Evolutionary conservation across 1,139 yeast genomes (phyloP).

Genomic region (Lodderomyces jiufengensis): DNA sequence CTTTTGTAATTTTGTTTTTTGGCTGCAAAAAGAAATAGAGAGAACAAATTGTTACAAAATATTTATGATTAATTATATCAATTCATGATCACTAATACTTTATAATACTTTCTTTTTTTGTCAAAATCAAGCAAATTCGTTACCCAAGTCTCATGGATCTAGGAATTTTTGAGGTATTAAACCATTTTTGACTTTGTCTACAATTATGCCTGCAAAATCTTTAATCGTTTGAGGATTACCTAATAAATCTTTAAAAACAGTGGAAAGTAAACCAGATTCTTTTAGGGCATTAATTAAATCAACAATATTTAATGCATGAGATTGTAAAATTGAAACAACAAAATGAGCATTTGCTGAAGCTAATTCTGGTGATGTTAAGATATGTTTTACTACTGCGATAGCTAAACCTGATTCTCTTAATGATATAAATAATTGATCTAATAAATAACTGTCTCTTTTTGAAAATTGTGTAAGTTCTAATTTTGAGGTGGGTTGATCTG

Average conservation of each 20-base stretch:
- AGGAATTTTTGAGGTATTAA: conserved; percentile 15
- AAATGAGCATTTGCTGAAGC: conserved; percentile 27
- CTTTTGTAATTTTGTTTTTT: too few relatives aligned
- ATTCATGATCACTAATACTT: too few relatives aligned
- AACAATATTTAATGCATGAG: conserved; percentile 22
- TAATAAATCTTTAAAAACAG: conserved; percentile 20
- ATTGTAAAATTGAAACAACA: conserved; percentile 21
- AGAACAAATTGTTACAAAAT: background rate
- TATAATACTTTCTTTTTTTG: too few relatives aligned
- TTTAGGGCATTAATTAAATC: conserved; percentile 23
- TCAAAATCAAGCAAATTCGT: too few relatives aligned
- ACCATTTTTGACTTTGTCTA: conserved; percentile 20
- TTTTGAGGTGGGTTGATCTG: too few relatives aligned
- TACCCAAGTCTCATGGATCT: conserved; percentile 3
- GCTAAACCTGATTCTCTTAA: conserved; percentile 32
- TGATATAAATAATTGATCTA: conserved; percentile 23
- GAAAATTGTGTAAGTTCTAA: conserved; percentile 3
- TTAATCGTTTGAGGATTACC: conserved; percentile 17
- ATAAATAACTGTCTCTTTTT: conserved; percentile 23
- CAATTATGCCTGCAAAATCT: conserved; percentile 17
- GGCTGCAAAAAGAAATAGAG: too few relatives aligned
- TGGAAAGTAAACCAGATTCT: conserved; percentile 20
- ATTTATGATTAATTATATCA: too few relatives aligned
- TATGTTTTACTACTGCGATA: conserved; percentile 23
- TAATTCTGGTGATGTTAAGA: conserved; percentile 26